Evolutionary conservation across 176 grass and related monocot species (phyloP), one percentile per base, ranked within the genome.

Genomic region (Musa troglodytarum): DNA sequence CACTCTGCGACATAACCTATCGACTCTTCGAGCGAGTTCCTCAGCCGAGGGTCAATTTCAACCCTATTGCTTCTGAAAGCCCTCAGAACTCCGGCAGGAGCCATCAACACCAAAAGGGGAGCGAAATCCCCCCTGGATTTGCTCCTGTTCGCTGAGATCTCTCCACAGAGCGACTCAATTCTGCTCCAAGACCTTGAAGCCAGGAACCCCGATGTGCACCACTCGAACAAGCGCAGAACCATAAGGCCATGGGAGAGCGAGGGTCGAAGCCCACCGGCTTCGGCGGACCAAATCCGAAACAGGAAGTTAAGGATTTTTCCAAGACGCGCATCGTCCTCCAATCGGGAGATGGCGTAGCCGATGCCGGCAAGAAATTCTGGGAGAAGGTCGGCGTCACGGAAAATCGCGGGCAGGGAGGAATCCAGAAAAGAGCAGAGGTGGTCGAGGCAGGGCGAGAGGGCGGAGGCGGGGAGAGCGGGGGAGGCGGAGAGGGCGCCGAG

Each of bases 211-310:
- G 86, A 62, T 0, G 90, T 82, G 65, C 87, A 55, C 94, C 94
- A 93, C 51, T 98, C 94, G 22, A 89, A 76, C 82, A 98, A 76
- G 77, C 82, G 85, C 14, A 98, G 88, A 67, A 87, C 1, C 82
- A 89, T 86, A 54, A 98, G 53, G 64, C 80, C 88, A 26, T 83
- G 74, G 63, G 63, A 24, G 1, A 89, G 51, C 14, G 63, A 24
- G 53, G 69, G 29, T 26, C 24, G 58, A 25, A 50, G 17, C 16
- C 74, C 4, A 5, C 65, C 53, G 0, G 24, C 71, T 72, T 74
- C 71, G 22, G 76, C 19, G 24, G 72, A 71, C 43, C 94, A 97
- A 11, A 88, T 80, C 56, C 75, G 72, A 53, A 93, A 52, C 54
- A 97, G 59, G 73, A 67, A 77, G 2, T 21, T 62, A n/a, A 85